Base-by-base conservation (phyloP, 768 basidiomycete genomes). In the Termitomyces sp. region DNA sequence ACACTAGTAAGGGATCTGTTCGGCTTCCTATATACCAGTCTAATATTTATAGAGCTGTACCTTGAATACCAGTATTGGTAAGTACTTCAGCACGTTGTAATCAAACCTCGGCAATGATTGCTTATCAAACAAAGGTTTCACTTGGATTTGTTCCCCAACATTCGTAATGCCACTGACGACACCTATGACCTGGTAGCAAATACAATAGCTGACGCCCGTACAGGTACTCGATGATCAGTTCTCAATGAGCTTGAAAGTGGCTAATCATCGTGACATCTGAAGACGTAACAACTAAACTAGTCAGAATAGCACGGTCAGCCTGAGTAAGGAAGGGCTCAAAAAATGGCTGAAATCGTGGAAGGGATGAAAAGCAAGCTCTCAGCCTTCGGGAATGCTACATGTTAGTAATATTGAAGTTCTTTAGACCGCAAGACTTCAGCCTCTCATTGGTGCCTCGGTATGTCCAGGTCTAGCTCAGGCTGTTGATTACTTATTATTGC, bases 51-150 rank as follows among this genome's bases (percentile, higher is more conserved):
- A 62, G 58, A 59, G 20, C n/a, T 54, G 16, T 59, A 49, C 13
- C 51, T 62, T 14, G 58, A 62, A 47, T 54, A 38, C 26, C 45
- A 56, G 52, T 62, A 62, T 18, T 62, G 61, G 60, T 56, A 42
- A 13, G 51, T 45, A 26, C 40, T 38, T 30, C 30, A 30, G 6
- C 16, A 7, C 14, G 6, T 12, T 30, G 33, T 1, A 9, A 9
- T 22, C n/a, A 10, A 35, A 8, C 13, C 30, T 26, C 2, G 6
- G n/a, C 49, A 7, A 22, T 18, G 4, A 24, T 26, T 28, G 13
- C 22, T 40, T n/a, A 18, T 18, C 18, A 18, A 38, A 38, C 18
- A 0, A 2, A 62, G 58, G 61, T 30, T 3, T n/a, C 61, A 62
- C 45, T 59, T 46, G 52, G 51, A 53, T 16, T 13, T 46, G 0